Conservation (phyloP, 2,329 filamentous ascomycete genomes). For the Cercospora sp. region DNA sequence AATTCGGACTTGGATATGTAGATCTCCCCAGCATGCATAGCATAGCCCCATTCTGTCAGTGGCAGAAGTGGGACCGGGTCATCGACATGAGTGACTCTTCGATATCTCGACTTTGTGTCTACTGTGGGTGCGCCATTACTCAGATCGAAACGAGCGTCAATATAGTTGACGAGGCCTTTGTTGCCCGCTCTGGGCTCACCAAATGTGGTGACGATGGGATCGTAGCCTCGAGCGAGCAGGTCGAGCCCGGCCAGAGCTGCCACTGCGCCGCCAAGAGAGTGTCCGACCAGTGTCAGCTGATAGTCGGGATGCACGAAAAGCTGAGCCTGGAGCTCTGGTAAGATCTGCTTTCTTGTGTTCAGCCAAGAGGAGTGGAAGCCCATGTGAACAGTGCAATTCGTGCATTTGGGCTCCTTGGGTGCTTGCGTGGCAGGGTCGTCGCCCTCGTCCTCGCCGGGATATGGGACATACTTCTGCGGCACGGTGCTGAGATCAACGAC, state of each 20-base stretch:
- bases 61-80: slow-evolving; percentile 91
- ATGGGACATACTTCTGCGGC: slow-evolving; percentile 88
- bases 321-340: slow-evolving; percentile 65
- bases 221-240: slow-evolving; percentile 72
- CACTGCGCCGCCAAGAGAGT: slow-evolving; percentile 90
- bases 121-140: slow-evolving; percentile 9
- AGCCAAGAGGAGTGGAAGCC: slow-evolving; percentile 88
- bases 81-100: slow-evolving; percentile 78
- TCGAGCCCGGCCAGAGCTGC: slow-evolving; percentile 85
- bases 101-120: slow-evolving; percentile 52
- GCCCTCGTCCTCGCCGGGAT: slow-evolving; percentile 58
- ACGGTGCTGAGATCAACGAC: slow-evolving; percentile 86
- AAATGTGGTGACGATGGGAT: slow-evolving; percentile 82
- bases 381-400: slow-evolving; percentile 87
- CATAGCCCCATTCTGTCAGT: slow-evolving; percentile 83
- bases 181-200: slow-evolving; percentile 75
- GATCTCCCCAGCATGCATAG: slow-evolving; percentile 81
- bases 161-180: slow-evolving; percentile 52
- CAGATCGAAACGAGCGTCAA: slow-evolving; percentile 54
- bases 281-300: slow-evolving; percentile 76
- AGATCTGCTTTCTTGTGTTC: slow-evolving; percentile 67
- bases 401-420: slow-evolving; percentile 59
- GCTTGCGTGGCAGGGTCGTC: slow-evolving; percentile 31
- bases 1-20: slow-evolving; percentile 74
- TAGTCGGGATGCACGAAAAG: slow-evolving; percentile 67